A percentile compares a stretch with the other conserved stretches of the same genome.
Conservation (phyloP, 129 eudicot species). For the Rutidosis leptorrhynchoides region DNA sequence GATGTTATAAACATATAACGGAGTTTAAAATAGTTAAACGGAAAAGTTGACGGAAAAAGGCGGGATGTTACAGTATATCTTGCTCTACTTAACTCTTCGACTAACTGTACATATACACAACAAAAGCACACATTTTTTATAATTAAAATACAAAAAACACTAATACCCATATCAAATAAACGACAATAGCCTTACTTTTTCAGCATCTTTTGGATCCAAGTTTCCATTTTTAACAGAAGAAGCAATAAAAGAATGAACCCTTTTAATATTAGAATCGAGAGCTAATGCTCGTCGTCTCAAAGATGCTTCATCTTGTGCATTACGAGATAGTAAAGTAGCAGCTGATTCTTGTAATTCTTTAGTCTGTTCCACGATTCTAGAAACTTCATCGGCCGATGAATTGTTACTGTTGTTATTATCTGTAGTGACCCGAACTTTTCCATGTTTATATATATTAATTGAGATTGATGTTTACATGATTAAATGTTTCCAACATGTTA, state of each 20-base stretch:
- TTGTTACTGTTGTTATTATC: background rate
- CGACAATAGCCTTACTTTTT: slow-evolving; percentile 39
- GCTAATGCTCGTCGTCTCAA: slow-evolving; percentile 63
- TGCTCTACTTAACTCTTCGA: slow-evolving; percentile 70
- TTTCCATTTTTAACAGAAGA: slow-evolving; percentile 34
- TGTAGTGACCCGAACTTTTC: too few relatives aligned
- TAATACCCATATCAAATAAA: background rate
- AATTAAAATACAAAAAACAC: background rate
- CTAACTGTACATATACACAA: slow-evolving; percentile 34
- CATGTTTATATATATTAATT: too few relatives aligned
- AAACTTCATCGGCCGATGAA: slow-evolving; percentile 48
- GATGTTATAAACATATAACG: too few relatives aligned
- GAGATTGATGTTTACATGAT: too few relatives aligned
- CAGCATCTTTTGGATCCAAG: slow-evolving; percentile 51
- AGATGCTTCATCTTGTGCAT: slow-evolving; percentile 62
- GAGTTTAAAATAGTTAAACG: too few relatives aligned
- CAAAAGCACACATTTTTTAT: background rate
- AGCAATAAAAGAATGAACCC: slow-evolving; percentile 44
- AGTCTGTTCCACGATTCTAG: slow-evolving; percentile 56
- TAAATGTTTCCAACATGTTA: too few relatives aligned
- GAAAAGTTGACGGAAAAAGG: too few relatives aligned
- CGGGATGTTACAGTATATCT: too few relatives aligned
- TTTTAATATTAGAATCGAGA: slow-evolving; percentile 45
- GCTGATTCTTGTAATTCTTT: slow-evolving; percentile 82
- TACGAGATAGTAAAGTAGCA: slow-evolving; percentile 52